Evolutionary conservation across 257 asterid species (phyloP), one percentile per base, ranked within the genome.

Genomic region (Vinca minor): DNA sequence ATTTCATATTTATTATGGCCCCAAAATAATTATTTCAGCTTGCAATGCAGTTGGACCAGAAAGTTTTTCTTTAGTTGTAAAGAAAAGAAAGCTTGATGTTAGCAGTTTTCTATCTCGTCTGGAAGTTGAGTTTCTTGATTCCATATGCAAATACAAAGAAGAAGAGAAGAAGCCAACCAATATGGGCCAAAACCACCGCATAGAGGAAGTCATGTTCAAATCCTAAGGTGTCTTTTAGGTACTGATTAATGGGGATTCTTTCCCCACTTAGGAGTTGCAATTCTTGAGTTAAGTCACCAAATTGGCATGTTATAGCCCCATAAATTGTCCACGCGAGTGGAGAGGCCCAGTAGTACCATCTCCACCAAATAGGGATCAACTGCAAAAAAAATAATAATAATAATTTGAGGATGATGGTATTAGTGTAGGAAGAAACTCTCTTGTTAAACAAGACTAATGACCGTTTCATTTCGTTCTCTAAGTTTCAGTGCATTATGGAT

Each of bases 321-420:
- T 53, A 53, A 53, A 53, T 53, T 26, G 59, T 26, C 59, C 59
- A 53, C 3, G 35, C 36, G 2, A 53, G n/a, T 53, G 59, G 59
- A 4, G 18, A 11, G n/a, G n/a, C 1, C 96, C 96, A 88, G 76
- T 85, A 88, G 82, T 88, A 88, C 94, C 94, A 88, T 63, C 89
- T 84, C 96, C 96, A 85, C 96, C 96, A 85, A 56, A 88, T 68
- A 55, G 94, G 96, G 26, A 85, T 50, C 57, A 50, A 50, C 18
- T 50, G 29, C 57, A 50, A 21, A 50, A 23, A n/a, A n/a, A n/a
- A n/a, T n/a, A n/a, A n/a, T n/a, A n/a, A n/a, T n/a, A n/a, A n/a
- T n/a, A n/a, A 13, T 11, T 23, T 2, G 2, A 52, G 12, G 25
- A 46, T 5, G 14, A n/a, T 10, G 53, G 12, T 7, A 17, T 46